These are phyloP conservation scores for Puya raimondii DNA, from an alignment of 176 grass and related monocot species.

Conservation along the genomic window DNA sequence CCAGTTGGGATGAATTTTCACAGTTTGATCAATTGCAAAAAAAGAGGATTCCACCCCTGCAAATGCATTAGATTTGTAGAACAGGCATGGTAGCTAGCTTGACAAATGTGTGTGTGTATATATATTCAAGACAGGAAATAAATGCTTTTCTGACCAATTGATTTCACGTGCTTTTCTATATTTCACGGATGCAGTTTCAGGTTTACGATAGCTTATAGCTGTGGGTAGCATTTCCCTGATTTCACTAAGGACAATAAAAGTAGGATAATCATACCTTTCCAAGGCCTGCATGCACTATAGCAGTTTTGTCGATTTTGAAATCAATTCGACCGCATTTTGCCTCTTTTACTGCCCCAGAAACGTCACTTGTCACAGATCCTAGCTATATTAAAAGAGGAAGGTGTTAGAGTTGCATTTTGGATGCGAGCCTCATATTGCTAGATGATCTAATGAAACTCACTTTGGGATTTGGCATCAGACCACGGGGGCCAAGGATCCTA, in stretches of 20 bases:
- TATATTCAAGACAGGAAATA: not conserved
- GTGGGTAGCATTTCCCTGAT: not conserved
- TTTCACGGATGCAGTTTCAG: not conserved
- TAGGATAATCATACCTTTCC: slow-evolving; percentile 58
- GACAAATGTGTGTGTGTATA: not conserved
- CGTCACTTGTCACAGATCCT: slow-evolving; percentile 93
- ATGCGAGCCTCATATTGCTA: slow-evolving; percentile 8
- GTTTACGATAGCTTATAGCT: too few species aligned
- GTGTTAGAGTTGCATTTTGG: slow-evolving; percentile 11
- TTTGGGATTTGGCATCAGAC: slow-evolving; percentile 99
- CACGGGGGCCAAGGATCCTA: slow-evolving; percentile 92
- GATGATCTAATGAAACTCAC: slow-evolving; percentile 28
- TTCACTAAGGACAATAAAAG: not conserved
- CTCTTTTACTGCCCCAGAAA: slow-evolving; percentile 74
- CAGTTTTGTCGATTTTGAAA: slow-evolving; percentile 98
- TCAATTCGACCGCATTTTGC: slow-evolving; percentile 85
- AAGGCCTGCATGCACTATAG: slow-evolving; percentile 96
- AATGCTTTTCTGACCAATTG: too few species aligned
- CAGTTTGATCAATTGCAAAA: too few species aligned
- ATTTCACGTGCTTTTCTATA: too few species aligned
- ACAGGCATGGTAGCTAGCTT: not conserved
- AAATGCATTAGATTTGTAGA: not conserved
- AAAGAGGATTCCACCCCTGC: too few species aligned
- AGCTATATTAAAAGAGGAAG: slow-evolving; percentile 40
- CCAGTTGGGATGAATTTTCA: too few species aligned